Conservation (phyloP, 768 basidiomycete genomes). For the Gymnopilus dilepis region DNA sequence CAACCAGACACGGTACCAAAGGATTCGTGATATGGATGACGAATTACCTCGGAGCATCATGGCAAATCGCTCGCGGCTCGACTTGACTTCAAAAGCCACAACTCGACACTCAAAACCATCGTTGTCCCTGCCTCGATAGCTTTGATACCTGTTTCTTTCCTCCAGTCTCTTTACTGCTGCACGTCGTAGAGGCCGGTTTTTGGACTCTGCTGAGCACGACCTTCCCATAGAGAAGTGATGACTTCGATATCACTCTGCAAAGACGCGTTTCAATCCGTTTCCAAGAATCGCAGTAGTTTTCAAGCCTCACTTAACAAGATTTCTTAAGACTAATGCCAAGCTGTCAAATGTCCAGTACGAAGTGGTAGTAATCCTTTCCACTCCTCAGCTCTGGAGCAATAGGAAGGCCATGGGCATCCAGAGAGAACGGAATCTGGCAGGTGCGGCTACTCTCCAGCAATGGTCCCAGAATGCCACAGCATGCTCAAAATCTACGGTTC, state of each 20-base stretch:
- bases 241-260: not conserved
- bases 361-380: constrained; percentile 7
- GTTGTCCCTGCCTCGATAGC: too few species aligned
- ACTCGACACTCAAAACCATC: too few species aligned
- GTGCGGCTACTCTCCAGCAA: not conserved
- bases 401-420: not conserved
- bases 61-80: too few species aligned
- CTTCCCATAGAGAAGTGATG: constrained; percentile 3
- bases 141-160: too few species aligned
- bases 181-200: not conserved
- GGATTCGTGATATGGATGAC: too few species aligned
- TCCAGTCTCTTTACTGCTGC: not conserved
- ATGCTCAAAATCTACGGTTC: constrained; percentile 17
- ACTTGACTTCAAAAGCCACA: too few species aligned
- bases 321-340: constrained; percentile 2
- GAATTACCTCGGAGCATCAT: too few species aligned
- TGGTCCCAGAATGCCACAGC: constrained; percentile 12
- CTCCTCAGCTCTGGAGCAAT: not conserved
- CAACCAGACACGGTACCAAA: too few species aligned
- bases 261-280: not conserved
- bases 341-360: constrained; percentile 18
- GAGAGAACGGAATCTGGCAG: not conserved
- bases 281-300: too few species aligned
- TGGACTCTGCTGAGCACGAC: not conserved
- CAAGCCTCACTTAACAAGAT: constrained; percentile 1